Percentiles rank a stretch among this genome's conserved stretches.
phyloP scores from a whole-genome alignment of 2,329 filamentous ascomycete genomes.

The Colletotrichum gloeosporioides region DNA sequence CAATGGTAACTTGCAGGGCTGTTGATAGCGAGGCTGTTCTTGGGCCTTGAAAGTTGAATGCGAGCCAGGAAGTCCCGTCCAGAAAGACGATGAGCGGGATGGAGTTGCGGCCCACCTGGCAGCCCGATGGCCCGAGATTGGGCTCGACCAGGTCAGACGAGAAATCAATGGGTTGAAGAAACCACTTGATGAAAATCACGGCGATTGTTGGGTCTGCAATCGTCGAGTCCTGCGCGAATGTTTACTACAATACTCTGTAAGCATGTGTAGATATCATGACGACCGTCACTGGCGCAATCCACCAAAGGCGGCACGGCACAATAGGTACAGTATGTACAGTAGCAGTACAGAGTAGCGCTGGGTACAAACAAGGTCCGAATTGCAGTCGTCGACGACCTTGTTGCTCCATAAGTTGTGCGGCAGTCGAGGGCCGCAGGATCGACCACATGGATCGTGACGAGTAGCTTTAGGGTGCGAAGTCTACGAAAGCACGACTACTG shows the following conservation, averaged over 20 bases:
- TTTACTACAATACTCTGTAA: too few species aligned
- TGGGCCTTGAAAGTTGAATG: background rate
- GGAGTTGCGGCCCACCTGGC: background rate
- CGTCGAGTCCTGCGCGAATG: background rate
- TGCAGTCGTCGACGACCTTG: background rate
- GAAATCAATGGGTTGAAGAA: background rate
- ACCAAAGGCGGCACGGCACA: background rate
- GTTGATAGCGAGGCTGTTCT: background rate
- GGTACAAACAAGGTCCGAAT: background rate
- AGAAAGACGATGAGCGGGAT: background rate
- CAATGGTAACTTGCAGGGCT: background rate
- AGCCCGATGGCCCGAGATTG: background rate
- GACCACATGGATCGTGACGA: slow-evolving; percentile 16
- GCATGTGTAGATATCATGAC: background rate
- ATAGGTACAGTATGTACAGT: background rate
- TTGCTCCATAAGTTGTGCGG: background rate
- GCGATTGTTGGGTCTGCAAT: background rate
- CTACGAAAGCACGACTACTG: too few species aligned
- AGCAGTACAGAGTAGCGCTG: too few species aligned
- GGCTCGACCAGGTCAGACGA: background rate
- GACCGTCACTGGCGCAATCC: background rate
- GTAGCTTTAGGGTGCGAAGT: background rate
- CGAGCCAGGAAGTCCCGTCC: background rate
- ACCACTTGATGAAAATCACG: background rate
- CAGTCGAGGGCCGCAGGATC: slow-evolving; percentile 7